Evolutionary conservation across 140 eudicot species (phyloP).

Genomic region (Ambrosia hybrid): DNA sequence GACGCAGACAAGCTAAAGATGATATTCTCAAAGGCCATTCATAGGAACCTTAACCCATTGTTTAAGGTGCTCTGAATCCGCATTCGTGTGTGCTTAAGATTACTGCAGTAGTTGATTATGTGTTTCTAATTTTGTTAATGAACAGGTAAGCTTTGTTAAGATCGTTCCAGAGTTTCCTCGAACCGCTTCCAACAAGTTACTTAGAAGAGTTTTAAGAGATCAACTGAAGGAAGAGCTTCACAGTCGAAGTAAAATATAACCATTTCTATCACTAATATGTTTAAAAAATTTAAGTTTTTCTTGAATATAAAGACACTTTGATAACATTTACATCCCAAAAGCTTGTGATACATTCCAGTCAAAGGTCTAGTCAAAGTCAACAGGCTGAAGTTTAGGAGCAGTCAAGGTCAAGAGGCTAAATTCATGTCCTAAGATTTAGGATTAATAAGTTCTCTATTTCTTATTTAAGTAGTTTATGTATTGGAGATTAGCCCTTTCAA

Average conservation of each 20-base stretch:
- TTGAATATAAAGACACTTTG: neutral
- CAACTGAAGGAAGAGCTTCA: slow-evolving; percentile 57
- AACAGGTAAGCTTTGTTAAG: slow-evolving; percentile 80
- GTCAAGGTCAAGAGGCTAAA: no score
- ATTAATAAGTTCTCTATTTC: no score
- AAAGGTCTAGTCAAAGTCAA: no score
- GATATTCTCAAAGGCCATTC: slow-evolving; percentile 73
- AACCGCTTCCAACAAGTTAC: slow-evolving; percentile 77
- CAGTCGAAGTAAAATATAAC: slow-evolving; percentile 53
- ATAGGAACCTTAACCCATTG: slow-evolving; percentile 76
- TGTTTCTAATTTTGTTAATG: slow-evolving; percentile 12
- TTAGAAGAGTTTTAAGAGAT: slow-evolving; percentile 78
- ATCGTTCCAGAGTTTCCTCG: slow-evolving; percentile 78
- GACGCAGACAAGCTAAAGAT: slow-evolving; percentile 56
- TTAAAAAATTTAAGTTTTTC: slow-evolving; percentile 11
- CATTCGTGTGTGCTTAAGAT: slow-evolving; percentile 2
- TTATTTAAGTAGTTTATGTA: no score
- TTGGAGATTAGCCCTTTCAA: no score
- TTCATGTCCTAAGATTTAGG: no score
- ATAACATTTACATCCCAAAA: neutral
- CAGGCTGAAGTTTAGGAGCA: no score
- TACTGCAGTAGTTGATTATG: neutral
- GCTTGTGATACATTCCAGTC: no score
- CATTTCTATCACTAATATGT: neutral
- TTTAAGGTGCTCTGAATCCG: slow-evolving; percentile 60